A percentile compares a stretch with the other conserved stretches of the same genome.
Conservation (phyloP, 2,329 filamentous ascomycete species). For the Verticillium zaregamsianum region DNA sequence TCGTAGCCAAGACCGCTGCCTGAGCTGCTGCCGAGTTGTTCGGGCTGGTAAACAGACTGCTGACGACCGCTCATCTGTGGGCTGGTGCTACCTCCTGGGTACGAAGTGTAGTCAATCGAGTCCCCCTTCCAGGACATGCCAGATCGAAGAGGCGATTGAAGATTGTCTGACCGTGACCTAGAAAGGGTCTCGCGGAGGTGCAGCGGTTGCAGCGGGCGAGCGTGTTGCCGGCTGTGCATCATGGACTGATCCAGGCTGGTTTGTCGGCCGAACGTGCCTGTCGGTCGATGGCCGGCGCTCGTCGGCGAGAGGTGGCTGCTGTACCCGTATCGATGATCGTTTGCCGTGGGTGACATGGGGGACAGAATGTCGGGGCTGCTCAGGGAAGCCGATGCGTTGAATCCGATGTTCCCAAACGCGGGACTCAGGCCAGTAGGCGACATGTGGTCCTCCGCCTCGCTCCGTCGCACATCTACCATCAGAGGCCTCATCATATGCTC, state of each 20-base stretch:
- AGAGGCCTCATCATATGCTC: constrained; percentile 64
- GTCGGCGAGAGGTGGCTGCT: constrained; percentile 36
- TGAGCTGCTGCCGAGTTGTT: constrained; percentile 35
- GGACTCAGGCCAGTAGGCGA: constrained; percentile 65
- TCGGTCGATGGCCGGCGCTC: constrained; percentile 42
- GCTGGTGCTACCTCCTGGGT: constrained; percentile 40
- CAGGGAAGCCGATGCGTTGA: constrained; percentile 50
- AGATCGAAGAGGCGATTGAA: constrained; percentile 55
- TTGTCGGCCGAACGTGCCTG: constrained; percentile 50
- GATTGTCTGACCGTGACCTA: constrained; percentile 51
- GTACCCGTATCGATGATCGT: constrained; percentile 49
- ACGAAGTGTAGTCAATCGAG: constrained; percentile 52
- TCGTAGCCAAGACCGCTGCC: constrained; percentile 43
- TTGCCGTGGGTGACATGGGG: constrained; percentile 50
- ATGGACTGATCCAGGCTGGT: constrained; percentile 34
- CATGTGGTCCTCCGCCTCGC: constrained; percentile 60
- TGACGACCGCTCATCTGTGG: constrained; percentile 43
- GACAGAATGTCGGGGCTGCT: constrained; percentile 52
- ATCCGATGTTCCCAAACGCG: constrained; percentile 63
- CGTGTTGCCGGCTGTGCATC: constrained; percentile 39
- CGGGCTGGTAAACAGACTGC: constrained; percentile 45
- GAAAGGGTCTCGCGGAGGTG: constrained; percentile 55
- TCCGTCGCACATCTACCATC: constrained; percentile 64
- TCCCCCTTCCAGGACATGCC: constrained; percentile 63
- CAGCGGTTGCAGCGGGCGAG: constrained; percentile 52